phyloP scores from a whole-genome alignment of 352 stramenopile genomes.

The Globisporangium sylvaticum region DNA sequence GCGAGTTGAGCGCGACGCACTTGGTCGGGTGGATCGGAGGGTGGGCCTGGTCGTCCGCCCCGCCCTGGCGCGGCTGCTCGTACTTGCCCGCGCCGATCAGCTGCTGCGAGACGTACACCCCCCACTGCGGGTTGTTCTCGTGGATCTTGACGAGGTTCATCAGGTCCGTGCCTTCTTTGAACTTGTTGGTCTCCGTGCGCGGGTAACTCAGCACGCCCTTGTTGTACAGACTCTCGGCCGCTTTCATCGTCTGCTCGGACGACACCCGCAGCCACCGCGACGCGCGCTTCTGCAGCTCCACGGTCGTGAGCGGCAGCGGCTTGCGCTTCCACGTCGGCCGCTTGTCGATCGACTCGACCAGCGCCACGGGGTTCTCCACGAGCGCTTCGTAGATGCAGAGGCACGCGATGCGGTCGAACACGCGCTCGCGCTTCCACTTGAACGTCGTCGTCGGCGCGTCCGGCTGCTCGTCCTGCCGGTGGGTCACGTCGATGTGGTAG shows the following conservation, averaged over 20 bases:
- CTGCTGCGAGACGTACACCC: slow-evolving; percentile 63
- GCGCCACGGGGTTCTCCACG: slow-evolving; percentile 55
- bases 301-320: slow-evolving; percentile 96
- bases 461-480: slow-evolving; percentile 43
- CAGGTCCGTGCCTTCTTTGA: slow-evolving; percentile 93
- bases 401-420: slow-evolving; percentile 95
- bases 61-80: slow-evolving; percentile 84
- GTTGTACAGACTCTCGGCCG: slow-evolving; percentile 96
- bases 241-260: slow-evolving; percentile 96
- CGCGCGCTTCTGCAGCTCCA: slow-evolving; percentile 98
- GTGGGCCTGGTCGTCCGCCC: slow-evolving; percentile 96
- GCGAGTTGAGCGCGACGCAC: slow-evolving; percentile 67
- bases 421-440: slow-evolving; percentile 91
- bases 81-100: slow-evolving; percentile 65
- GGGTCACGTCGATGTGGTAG: slow-evolving; percentile 92
- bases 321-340: slow-evolving; percentile 91
- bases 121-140: slow-evolving; percentile 66
- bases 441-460: slow-evolving; percentile 86
- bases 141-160: slow-evolving; percentile 73
- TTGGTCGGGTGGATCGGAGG: slow-evolving; percentile 99
- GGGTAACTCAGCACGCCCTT: slow-evolving; percentile 98
- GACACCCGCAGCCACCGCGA: slow-evolving; percentile 95
- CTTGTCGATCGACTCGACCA: slow-evolving; percentile 69
- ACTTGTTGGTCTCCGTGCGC: slow-evolving; percentile 99
- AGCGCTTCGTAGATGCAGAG: slow-evolving; percentile 91